Evolutionary conservation across 208 protist species (phyloP).

Genomic region (Trypanosoma conorhini): DNA sequence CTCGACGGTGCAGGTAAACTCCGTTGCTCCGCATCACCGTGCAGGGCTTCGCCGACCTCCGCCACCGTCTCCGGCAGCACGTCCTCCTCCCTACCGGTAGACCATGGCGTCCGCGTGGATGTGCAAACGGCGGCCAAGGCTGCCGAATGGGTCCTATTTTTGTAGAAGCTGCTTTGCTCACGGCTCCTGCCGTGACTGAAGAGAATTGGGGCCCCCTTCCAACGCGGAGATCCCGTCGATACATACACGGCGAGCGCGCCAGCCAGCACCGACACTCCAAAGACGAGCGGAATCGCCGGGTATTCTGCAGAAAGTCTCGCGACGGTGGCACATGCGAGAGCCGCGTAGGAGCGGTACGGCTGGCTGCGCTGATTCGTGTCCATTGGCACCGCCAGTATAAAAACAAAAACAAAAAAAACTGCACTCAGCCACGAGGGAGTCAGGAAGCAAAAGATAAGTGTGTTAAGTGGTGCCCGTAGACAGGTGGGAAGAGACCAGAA

Average conservation of each 20-base stretch:
- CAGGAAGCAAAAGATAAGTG: neutral
- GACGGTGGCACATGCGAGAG: neutral
- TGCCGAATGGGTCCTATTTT: neutral
- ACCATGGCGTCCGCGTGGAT: conserved; percentile 19
- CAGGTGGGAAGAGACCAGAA: neutral
- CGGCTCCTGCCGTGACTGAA: neutral
- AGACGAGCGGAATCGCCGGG: neutral
- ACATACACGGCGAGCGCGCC: conserved; percentile 11
- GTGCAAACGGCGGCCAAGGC: neutral
- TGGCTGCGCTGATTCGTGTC: neutral
- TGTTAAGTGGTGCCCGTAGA: neutral
- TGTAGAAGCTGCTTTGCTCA: neutral
- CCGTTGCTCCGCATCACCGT: conserved; percentile 2
- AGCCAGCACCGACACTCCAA: conserved; percentile 5
- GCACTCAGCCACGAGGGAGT: neutral
- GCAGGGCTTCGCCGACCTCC: neutral
- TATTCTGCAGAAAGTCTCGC: neutral
- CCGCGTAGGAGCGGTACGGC: neutral
- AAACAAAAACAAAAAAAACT: neutral
- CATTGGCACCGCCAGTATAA: neutral
- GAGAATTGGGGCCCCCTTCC: conserved; percentile 22
- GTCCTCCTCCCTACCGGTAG: conserved; percentile 7
- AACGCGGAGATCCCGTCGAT: conserved; percentile 26
- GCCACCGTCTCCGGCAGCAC: neutral
- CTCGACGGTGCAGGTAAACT: neutral